Evolutionary conservation across 192 early-diverging fungal genomes (phyloP), one percentile per base, ranked within the genome.

Genomic region (Coemansia sp.): DNA sequence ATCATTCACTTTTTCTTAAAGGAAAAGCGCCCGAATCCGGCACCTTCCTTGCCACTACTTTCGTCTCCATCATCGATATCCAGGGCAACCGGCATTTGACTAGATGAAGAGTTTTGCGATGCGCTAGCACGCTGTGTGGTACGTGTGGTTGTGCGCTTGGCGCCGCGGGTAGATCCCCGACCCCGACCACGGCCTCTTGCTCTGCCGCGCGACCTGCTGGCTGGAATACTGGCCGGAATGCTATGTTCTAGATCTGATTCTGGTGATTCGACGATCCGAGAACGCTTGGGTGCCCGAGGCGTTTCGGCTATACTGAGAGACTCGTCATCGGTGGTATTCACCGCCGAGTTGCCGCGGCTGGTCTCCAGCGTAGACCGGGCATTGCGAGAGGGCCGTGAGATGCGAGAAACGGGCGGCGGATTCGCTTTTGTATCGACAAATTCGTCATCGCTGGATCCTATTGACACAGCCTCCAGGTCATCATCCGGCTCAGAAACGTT

Each of bases 321-420:
- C 29, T 46, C 54, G 27, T 59, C 54, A 14, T 19, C 29, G 19
- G 64, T 44, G 18, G 30, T 55, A 5, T 42, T 19, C 5, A 22
- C 51, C 5, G 18, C 54, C 6, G 64, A 57, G 21, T 11, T 38
- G 28, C 32, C 43, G 3, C 22, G 18, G 50, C 29, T 33, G 24
- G 27, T 35, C n/a, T 19, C 31, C 59, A 46, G 61, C 33, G 57
- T 80, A 30, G 54, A 73, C 33, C 38, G 65, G 12, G 64, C 78
- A 57, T 54, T 73, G 43, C 52, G 78, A 14, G 64, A 84, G 18
- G 71, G 71, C 38, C 56, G 68, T 7, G 56, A 67, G 12, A 73
- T 31, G 6, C 30, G 16, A 21, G 24, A 8, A 2, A 11, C 24
- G 45, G 45, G 45, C 24, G 5, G 19, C 4, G 29, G 18, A n/a